A percentile compares a stretch with the other conserved stretches of the same genome.
phyloP scores from a whole-genome alignment of 192 early-diverging fungal genomes.

The Diversispora epigaea region DNA sequence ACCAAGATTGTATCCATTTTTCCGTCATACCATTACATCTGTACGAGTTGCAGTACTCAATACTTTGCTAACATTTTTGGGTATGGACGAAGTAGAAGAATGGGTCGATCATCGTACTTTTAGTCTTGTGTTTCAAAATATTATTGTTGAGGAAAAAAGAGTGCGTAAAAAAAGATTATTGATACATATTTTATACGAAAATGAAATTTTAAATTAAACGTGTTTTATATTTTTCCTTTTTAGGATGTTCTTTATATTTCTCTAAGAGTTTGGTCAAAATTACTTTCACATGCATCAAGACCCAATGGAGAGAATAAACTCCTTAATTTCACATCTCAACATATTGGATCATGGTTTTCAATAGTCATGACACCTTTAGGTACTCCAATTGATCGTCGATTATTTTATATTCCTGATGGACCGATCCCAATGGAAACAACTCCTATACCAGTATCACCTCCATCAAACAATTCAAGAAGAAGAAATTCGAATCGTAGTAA shows the following conservation, averaged over 20 bases:
- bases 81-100: conserved; percentile 50
- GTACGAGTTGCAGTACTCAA: conserved; percentile 84
- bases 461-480: conserved; percentile 8
- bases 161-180: conserved; percentile 1
- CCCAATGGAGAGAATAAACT: conserved; percentile 28
- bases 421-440: conserved; percentile 22
- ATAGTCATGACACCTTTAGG: conserved; percentile 87
- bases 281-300: conserved; percentile 29
- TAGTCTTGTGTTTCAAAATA: conserved; percentile 85
- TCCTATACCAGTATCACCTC: conserved; percentile 4
- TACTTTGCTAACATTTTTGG: conserved; percentile 74
- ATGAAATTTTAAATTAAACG: neutral
- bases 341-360: conserved; percentile 60
- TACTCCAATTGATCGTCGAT: conserved; percentile 61
- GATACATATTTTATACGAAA: neutral
- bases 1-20: conserved; percentile 91
- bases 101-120: conserved; percentile 72
- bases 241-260: conserved; percentile 60
- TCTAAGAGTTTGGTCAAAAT: conserved; percentile 62
- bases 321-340: conserved; percentile 33
- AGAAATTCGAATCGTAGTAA: conserved; percentile 23
- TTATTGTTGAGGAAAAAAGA: conserved; percentile 82
- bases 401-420: conserved; percentile 42
- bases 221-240: neutral
- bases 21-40: conserved; percentile 84